phyloP scores from a whole-genome alignment of 1,139 yeast species.

The Pichia terricola region DNA sequence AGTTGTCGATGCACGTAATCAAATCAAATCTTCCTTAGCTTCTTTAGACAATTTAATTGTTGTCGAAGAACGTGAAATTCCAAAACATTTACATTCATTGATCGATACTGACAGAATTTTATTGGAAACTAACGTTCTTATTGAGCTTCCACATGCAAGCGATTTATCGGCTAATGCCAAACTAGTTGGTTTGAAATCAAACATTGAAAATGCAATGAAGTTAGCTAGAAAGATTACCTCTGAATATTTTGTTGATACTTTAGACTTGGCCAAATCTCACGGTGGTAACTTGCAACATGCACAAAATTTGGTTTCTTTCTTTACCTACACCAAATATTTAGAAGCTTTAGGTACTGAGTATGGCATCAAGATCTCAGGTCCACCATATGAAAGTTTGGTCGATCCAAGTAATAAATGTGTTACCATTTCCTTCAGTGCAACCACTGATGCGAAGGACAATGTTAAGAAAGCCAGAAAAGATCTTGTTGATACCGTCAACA shows the following conservation, averaged over 20 bases:
- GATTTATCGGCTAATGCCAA: slow-evolving; percentile 32
- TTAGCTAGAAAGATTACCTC: slow-evolving; percentile 43
- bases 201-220: slow-evolving; percentile 52
- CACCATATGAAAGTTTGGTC: slow-evolving; percentile 34
- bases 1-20: slow-evolving; percentile 40
- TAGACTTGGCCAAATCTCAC: slow-evolving; percentile 83
- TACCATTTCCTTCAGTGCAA: slow-evolving; percentile 28
- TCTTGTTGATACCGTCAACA: slow-evolving; percentile 65
- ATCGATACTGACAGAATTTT: slow-evolving; percentile 33
- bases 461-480: slow-evolving; percentile 51
- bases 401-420: slow-evolving; percentile 28
- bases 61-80: slow-evolving; percentile 37
- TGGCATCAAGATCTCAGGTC: slow-evolving; percentile 48
- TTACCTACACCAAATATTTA: slow-evolving; percentile 42
- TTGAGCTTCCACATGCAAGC: slow-evolving; percentile 44
- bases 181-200: slow-evolving; percentile 54
- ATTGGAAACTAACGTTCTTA: slow-evolving; percentile 52
- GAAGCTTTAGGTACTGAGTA: slow-evolving; percentile 37
- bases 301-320: slow-evolving; percentile 58
- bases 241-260: slow-evolving; percentile 49
- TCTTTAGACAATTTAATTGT: slow-evolving; percentile 32
- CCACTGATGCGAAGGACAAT: slow-evolving; percentile 27
- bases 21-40: slow-evolving; percentile 39
- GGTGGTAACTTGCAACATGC: slow-evolving; percentile 74
- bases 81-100: slow-evolving; percentile 43